Evolutionary conservation across 345 rosid species (phyloP).

Genomic region (Bretschneidera sinensis): DNA sequence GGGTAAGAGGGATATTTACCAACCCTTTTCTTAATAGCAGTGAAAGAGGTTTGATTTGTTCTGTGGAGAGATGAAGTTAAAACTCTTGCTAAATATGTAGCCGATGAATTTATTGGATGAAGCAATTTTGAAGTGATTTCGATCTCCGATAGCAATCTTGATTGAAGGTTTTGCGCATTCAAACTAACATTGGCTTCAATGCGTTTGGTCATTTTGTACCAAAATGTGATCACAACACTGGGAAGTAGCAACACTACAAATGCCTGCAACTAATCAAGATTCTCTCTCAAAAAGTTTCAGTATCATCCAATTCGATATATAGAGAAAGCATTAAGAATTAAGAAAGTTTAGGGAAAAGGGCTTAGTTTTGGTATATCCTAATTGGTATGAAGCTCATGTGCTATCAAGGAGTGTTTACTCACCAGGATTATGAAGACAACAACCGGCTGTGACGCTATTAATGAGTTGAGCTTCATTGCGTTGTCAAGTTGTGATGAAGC

Average conservation of each 20-base stretch:
- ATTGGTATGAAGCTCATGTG: too few relatives aligned
- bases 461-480: conserved; percentile 27
- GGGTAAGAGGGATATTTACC: not conserved
- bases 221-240: conserved; percentile 23
- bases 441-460: conserved; percentile 21
- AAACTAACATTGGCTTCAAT: conserved; percentile 12
- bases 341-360: too few relatives aligned
- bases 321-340: too few relatives aligned
- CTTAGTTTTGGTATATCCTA: too few relatives aligned
- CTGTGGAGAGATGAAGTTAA: conserved; percentile 21
- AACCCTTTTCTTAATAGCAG: conserved; percentile 26
- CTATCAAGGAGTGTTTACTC: not conserved
- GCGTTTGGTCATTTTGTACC: conserved; percentile 19
- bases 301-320: too few relatives aligned
- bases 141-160: conserved; percentile 24
- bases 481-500: not conserved
- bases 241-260: conserved; percentile 30
- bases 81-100: conserved; percentile 23
- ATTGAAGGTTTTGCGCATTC: conserved; percentile 4
- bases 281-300: too few relatives aligned
- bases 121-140: conserved; percentile 18
- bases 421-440: conserved; percentile 26
- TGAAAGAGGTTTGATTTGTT: conserved; percentile 13
- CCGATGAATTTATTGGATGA: conserved; percentile 26
- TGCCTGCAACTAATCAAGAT: conserved; percentile 28